Percentiles rank a stretch among this genome's conserved stretches.
phyloP scores from a whole-genome alignment of 1,284 basidiomycete species.

The Apiotrichum gamsii region DNA sequence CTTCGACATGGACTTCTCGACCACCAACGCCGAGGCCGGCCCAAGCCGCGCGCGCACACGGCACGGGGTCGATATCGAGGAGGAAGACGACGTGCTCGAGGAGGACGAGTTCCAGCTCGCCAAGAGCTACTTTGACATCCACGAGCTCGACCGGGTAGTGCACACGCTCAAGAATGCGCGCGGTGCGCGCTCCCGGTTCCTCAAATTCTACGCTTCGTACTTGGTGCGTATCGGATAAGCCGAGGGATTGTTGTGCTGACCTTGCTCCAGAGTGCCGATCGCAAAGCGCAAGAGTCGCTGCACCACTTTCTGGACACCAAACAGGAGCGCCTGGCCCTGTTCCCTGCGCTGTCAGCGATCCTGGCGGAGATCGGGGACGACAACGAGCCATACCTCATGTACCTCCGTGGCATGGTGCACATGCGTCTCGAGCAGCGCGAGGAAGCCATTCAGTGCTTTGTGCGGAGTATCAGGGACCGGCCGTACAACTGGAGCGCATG shows the following conservation, averaged over 20 bases:
- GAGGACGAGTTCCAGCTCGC: constrained; percentile 60
- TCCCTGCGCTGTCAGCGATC: constrained; percentile 61
- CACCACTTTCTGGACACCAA: constrained; percentile 56
- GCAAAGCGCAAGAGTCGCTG: constrained; percentile 47
- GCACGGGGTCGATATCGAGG: constrained; percentile 49
- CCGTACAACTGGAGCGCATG: constrained; percentile 97
- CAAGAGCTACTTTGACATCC: constrained; percentile 66
- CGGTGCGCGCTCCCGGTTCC: constrained; percentile 67
- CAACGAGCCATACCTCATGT: constrained; percentile 71
- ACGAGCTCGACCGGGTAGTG: constrained; percentile 71
- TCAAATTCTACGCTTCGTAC: constrained; percentile 74
- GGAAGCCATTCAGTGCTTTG: constrained; percentile 75
- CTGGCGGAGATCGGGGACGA: constrained; percentile 56
- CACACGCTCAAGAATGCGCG: constrained; percentile 59
- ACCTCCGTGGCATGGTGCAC: constrained; percentile 71
- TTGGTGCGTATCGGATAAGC: constrained; percentile 75
- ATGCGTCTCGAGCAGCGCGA: constrained; percentile 69
- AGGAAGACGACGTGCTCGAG: constrained; percentile 59
- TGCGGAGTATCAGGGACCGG: constrained; percentile 70
- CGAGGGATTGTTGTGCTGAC: constrained; percentile 16
- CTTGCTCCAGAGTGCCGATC: constrained; percentile 40
- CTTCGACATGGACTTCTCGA: not conserved
- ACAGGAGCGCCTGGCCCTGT: constrained; percentile 57
- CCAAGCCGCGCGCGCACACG: constrained; percentile 26
- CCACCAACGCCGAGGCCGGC: constrained; percentile 21